phyloP scores from a whole-genome alignment of 371 early-diverging fungal species.

The Rhizopus sp. region DNA sequence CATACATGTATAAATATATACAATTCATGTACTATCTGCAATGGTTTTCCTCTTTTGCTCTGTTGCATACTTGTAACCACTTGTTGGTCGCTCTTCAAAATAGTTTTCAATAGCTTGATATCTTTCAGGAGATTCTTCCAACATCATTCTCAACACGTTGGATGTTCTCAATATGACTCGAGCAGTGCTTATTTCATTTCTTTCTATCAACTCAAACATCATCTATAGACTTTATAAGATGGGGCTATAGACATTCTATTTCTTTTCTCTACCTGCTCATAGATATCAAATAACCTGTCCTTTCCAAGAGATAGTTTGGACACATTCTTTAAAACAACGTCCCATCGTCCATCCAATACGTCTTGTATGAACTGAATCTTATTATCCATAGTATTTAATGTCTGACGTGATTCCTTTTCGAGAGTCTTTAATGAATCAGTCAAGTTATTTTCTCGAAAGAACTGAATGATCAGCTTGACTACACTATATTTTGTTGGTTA shows the following conservation, averaged over 20 bases:
- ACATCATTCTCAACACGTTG: slow-evolving; percentile 78
- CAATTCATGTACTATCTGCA: slow-evolving; percentile 10
- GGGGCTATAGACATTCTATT: too few species aligned
- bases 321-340: slow-evolving; percentile 76
- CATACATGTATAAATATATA: slow-evolving; percentile 50
- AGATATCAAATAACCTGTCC: slow-evolving; percentile 76
- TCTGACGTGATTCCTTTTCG: slow-evolving; percentile 80
- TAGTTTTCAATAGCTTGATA: slow-evolving; percentile 80
- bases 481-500: slow-evolving; percentile 50
- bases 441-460: slow-evolving; percentile 88
- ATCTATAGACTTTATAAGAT: slow-evolving; percentile 49
- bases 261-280: slow-evolving; percentile 75
- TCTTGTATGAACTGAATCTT: slow-evolving; percentile 68
- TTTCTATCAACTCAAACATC: slow-evolving; percentile 82
- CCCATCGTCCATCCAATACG: slow-evolving; percentile 85
- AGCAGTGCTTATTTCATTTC: slow-evolving; percentile 82
- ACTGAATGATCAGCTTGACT: slow-evolving; percentile 88
- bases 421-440: slow-evolving; percentile 67
- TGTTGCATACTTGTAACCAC: slow-evolving; percentile 50
- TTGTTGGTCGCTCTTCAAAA: slow-evolving; percentile 62
- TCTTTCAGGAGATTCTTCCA: slow-evolving; percentile 75
- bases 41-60: slow-evolving; percentile 67
- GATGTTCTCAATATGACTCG: slow-evolving; percentile 85
- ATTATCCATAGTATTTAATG: slow-evolving; percentile 83
- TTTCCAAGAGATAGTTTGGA: slow-evolving; percentile 67